phyloP scores from a whole-genome alignment of 1,139 yeast species.

The Geotrichum aggregatum region DNA sequence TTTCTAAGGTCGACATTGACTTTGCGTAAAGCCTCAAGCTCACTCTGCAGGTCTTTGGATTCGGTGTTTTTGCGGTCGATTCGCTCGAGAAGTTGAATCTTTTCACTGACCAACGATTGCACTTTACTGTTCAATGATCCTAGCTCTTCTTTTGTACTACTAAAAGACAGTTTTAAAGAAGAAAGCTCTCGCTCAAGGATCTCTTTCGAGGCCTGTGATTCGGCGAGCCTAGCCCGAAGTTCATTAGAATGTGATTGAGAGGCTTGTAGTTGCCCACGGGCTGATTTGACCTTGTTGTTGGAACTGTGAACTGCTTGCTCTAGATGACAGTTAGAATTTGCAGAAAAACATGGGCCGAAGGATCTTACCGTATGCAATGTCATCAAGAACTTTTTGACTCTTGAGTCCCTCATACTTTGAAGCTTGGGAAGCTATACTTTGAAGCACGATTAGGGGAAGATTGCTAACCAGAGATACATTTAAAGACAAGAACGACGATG shows the following conservation, averaged over 20 bases:
- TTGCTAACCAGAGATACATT: slow-evolving; percentile 26
- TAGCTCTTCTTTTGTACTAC: slow-evolving; percentile 25
- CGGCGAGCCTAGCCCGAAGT: slow-evolving; percentile 36
- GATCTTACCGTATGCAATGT: slow-evolving; percentile 39
- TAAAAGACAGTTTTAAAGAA: slow-evolving; percentile 32
- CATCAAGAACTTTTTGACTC: slow-evolving; percentile 50
- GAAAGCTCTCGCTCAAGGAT: slow-evolving; percentile 35
- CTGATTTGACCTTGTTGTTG: slow-evolving; percentile 37
- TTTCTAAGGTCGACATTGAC: slow-evolving; percentile 48
- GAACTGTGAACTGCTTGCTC: slow-evolving; percentile 50
- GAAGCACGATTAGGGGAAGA: slow-evolving; percentile 30
- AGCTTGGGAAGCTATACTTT: slow-evolving; percentile 45
- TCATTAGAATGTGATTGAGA: slow-evolving; percentile 35
- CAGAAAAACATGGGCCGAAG: neutral
- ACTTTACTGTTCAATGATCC: slow-evolving; percentile 26
- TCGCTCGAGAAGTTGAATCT: slow-evolving; percentile 41
- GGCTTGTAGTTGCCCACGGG: slow-evolving; percentile 37
- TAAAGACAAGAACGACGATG: slow-evolving; percentile 28
- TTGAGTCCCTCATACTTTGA: slow-evolving; percentile 48
- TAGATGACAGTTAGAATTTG: slow-evolving; percentile 33
- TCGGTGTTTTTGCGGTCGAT: slow-evolving; percentile 49
- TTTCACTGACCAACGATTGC: slow-evolving; percentile 36
- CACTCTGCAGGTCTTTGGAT: slow-evolving; percentile 48
- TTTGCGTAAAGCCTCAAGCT: slow-evolving; percentile 49
- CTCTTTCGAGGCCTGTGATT: slow-evolving; percentile 34